Percentiles rank a stretch among this genome's conserved stretches.
Conservation (phyloP, 2,329 filamentous ascomycete genomes). For the Kalaharituber pfeilii region DNA sequence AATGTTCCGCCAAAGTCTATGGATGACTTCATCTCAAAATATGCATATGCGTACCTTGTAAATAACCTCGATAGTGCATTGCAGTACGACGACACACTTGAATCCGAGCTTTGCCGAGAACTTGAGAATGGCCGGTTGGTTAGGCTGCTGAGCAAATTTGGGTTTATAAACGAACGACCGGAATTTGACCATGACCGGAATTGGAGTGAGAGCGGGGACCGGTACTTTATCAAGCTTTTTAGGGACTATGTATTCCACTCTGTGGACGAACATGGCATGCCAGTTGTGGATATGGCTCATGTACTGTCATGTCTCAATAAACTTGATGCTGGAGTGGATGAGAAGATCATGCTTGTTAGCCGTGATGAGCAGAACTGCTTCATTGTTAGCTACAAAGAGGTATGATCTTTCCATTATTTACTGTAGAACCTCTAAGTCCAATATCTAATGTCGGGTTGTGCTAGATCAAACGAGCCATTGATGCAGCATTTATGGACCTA, state of each 20-base stretch:
- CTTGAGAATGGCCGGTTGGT: slow-evolving; percentile 78
- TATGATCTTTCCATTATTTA: slow-evolving; percentile 28
- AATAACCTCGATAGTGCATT: slow-evolving; percentile 59
- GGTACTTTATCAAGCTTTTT: slow-evolving; percentile 87
- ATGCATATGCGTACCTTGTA: slow-evolving; percentile 37
- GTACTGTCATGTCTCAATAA: slow-evolving; percentile 79
- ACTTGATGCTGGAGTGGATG: slow-evolving; percentile 73
- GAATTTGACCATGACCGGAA: slow-evolving; percentile 60
- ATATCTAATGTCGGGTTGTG: too few relatives aligned
- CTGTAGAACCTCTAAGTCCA: not conserved
- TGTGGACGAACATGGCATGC: slow-evolving; percentile 66
- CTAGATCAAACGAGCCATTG: slow-evolving; percentile 1
- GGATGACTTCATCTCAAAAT: slow-evolving; percentile 64
- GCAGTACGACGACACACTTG: slow-evolving; percentile 61
- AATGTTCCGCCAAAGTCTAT: slow-evolving; percentile 46
- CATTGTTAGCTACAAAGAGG: slow-evolving; percentile 74
- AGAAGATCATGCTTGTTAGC: slow-evolving; percentile 69
- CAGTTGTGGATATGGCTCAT: slow-evolving; percentile 73
- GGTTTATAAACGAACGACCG: slow-evolving; percentile 72
- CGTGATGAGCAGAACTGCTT: slow-evolving; percentile 81
- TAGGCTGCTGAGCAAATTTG: slow-evolving; percentile 66
- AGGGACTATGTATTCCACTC: slow-evolving; percentile 96
- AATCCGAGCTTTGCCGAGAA: slow-evolving; percentile 55
- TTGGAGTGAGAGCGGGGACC: slow-evolving; percentile 86
- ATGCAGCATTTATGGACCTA: not conserved